These are phyloP conservation scores for Astrothelium subdiscretum DNA, from an alignment of 495 filamentous ascomycete genomes.

Conservation along the genomic window DNA sequence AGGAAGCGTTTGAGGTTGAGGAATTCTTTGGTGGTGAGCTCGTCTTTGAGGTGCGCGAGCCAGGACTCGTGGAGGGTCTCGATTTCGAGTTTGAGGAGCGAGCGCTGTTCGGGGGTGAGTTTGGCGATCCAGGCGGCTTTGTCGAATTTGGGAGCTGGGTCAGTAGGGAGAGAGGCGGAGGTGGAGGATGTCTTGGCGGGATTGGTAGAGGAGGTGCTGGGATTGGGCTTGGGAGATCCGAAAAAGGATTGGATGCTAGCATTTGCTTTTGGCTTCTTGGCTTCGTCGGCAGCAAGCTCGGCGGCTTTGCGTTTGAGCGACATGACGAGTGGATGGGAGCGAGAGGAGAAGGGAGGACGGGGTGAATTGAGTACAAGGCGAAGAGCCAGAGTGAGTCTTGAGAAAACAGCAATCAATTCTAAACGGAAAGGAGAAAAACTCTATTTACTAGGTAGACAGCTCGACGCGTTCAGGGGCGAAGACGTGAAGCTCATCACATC, in stretches of 20 bases:
- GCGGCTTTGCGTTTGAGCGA: conserved; percentile 60
- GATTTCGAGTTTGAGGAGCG: conserved; percentile 77
- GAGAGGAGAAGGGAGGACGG: background rate
- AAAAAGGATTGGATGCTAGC: conserved; percentile 58
- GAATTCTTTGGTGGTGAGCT: conserved; percentile 65
- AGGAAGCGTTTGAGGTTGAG: conserved; percentile 80
- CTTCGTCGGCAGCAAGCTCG: conserved; percentile 32
- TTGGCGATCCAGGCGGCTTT: conserved; percentile 75
- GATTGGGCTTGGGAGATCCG: conserved; percentile 36
- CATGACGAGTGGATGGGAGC: conserved; percentile 18
- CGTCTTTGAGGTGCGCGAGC: conserved; percentile 76
- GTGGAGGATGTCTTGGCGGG: conserved; percentile 28
- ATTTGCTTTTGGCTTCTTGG: conserved; percentile 66
- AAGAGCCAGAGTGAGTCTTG: background rate
- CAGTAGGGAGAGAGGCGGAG: conserved; percentile 25
- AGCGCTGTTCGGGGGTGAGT: conserved; percentile 69
- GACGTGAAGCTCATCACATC: background rate
- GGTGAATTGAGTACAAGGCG: background rate
- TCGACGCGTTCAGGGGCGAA: background rate
- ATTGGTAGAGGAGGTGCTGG: conserved; percentile 18
- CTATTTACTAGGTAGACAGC: background rate
- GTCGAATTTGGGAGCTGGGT: conserved; percentile 51
- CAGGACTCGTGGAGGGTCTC: conserved; percentile 83
- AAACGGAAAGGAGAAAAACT: background rate
- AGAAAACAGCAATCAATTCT: background rate